Conservation (phyloP, 768 basidiomycete genomes). For the Pluteus cervinus region DNA sequence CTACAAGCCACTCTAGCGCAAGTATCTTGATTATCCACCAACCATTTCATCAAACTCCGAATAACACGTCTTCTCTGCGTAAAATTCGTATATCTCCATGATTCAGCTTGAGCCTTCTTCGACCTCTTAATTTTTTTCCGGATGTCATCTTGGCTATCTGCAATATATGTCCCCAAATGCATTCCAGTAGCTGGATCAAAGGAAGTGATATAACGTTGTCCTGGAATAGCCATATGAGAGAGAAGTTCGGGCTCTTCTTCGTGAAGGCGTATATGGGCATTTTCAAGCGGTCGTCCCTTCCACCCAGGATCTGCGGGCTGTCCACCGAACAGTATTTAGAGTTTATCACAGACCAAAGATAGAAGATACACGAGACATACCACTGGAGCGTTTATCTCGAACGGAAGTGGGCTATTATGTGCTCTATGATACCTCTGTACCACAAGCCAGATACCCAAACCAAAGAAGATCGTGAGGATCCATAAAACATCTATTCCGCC, state of each 20-base stretch:
- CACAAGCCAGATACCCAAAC: slow-evolving; percentile 75
- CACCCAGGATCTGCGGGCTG: slow-evolving; percentile 58
- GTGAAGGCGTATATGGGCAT: slow-evolving; percentile 66
- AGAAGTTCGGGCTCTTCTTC: slow-evolving; percentile 45
- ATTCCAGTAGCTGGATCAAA: slow-evolving; percentile 88
- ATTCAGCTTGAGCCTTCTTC: slow-evolving; percentile 54
- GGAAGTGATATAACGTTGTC: slow-evolving; percentile 75
- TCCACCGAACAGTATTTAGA: neutral
- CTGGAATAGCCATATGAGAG: slow-evolving; percentile 37
- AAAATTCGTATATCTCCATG: slow-evolving; percentile 76
- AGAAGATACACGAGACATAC: slow-evolving; percentile 33
- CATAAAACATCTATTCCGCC: slow-evolving; percentile 58
- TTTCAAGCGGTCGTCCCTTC: slow-evolving; percentile 44
- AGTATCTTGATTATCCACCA: slow-evolving; percentile 82
- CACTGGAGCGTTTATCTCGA: slow-evolving; percentile 49
- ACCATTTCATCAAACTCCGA: slow-evolving; percentile 85
- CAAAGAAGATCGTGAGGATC: slow-evolving; percentile 64
- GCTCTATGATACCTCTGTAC: slow-evolving; percentile 68
- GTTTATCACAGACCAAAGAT: slow-evolving; percentile 3
- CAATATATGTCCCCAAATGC: slow-evolving; percentile 72
- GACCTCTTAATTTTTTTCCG: slow-evolving; percentile 64
- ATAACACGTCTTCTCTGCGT: slow-evolving; percentile 77
- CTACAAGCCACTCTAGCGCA: slow-evolving; percentile 86
- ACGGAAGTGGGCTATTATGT: slow-evolving; percentile 68
- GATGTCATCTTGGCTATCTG: slow-evolving; percentile 73